Evolutionary conservation across 2,329 filamentous ascomycete genomes (phyloP).

Genomic region (Aspergillus piperis): DNA sequence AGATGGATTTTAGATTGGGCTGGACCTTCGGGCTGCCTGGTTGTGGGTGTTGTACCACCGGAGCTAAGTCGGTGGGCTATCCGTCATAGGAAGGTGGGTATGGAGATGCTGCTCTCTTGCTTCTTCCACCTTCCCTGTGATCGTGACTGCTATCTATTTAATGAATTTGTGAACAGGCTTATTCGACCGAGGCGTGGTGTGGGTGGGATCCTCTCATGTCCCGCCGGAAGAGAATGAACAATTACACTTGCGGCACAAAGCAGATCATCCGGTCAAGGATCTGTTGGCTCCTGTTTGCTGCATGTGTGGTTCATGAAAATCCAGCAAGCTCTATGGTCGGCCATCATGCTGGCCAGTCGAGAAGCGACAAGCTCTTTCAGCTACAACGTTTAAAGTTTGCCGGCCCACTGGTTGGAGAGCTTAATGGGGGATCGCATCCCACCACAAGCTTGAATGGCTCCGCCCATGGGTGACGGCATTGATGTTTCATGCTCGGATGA

Average conservation of each 20-base stretch:
- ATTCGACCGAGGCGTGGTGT: background rate
- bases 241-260: background rate
- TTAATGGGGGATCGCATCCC: background rate
- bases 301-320: background rate
- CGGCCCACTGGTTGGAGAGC: constrained; percentile 3
- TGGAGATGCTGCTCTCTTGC: background rate
- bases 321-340: background rate
- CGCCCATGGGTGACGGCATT: constrained; percentile 20
- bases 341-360: background rate
- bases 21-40: background rate
- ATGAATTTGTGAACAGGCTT: too few species aligned
- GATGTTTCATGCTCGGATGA: constrained; percentile 21
- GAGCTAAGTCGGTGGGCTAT: background rate
- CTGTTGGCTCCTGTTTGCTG: background rate
- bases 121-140: background rate
- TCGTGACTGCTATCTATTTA: background rate
- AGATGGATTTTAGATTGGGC: background rate
- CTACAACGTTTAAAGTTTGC: constrained; percentile 7
- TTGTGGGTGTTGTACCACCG: background rate
- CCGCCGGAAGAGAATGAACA: background rate
- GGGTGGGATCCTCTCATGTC: background rate
- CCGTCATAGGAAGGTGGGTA: background rate
- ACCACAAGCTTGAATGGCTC: background rate
- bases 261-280: background rate
- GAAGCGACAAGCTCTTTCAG: background rate